Percentiles rank a stretch among this genome's conserved stretches.
Conservation (phyloP, 2,329 filamentous ascomycete genomes). For the Hymenoscyphus fraxineus region DNA sequence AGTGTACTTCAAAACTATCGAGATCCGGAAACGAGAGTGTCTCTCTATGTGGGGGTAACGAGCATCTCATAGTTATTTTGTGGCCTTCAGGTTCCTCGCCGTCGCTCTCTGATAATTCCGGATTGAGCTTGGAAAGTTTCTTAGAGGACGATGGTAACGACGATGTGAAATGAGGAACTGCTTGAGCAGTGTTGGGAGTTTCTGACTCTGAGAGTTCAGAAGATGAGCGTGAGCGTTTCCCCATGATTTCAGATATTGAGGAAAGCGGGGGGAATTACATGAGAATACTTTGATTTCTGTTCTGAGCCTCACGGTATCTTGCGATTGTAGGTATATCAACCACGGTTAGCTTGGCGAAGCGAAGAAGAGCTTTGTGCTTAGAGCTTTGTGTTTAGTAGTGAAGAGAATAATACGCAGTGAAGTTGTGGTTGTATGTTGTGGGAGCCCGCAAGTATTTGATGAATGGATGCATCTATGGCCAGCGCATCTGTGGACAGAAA, state of each 20-base stretch:
- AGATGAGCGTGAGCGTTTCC: conserved; percentile 56
- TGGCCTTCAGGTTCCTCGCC: conserved; percentile 21
- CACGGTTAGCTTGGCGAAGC: not conserved
- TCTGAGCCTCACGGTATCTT: not conserved
- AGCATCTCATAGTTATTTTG: conserved; percentile 64
- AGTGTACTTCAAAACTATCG: conserved; percentile 83
- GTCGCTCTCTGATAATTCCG: conserved; percentile 49
- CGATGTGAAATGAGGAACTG: conserved; percentile 25
- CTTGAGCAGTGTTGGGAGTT: conserved; percentile 23
- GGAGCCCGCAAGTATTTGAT: too few relatives aligned
- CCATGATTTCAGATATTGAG: conserved; percentile 43
- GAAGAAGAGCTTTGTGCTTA: too few relatives aligned
- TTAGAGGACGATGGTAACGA: conserved; percentile 30
- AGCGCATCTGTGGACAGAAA: too few relatives aligned
- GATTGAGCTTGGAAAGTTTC: conserved; percentile 61
- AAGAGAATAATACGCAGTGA: too few relatives aligned
- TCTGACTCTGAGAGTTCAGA: conserved; percentile 40
- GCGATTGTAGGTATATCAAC: not conserved
- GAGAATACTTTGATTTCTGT: not conserved
- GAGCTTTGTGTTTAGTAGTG: too few relatives aligned
- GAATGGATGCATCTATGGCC: too few relatives aligned
- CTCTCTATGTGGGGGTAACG: conserved; percentile 73
- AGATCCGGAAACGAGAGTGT: conserved; percentile 69
- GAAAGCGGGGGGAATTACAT: conserved; percentile 37
- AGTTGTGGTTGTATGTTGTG: too few relatives aligned